Evolutionary conservation across 176 grass and related monocot genomes (phyloP).

Genomic region (Aegilops bicornis): DNA sequence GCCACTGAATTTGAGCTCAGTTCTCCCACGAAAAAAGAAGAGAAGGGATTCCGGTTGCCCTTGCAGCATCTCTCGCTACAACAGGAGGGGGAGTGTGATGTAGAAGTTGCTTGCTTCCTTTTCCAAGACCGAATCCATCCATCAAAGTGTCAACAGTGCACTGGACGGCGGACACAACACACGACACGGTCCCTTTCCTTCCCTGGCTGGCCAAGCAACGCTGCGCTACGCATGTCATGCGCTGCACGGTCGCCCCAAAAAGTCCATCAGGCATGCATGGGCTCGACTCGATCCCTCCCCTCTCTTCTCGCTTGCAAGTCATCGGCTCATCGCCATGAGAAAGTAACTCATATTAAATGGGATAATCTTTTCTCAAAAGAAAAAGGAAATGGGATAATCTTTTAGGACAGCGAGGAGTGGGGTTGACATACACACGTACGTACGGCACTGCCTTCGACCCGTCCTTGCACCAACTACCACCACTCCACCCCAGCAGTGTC

Average conservation of each 20-base stretch:
- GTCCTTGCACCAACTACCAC: neutral
- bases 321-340: neutral
- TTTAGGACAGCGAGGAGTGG: neutral
- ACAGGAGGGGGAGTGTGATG: too few relatives aligned
- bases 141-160: neutral
- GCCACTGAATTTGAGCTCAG: too few relatives aligned
- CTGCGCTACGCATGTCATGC: neutral
- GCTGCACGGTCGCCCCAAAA: neutral
- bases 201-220: neutral
- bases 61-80: too few relatives aligned
- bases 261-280: neutral
- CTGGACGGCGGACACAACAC: slow-evolving; percentile 3
- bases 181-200: neutral
- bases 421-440: neutral
- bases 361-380: too few relatives aligned
- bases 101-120: slow-evolving; percentile 22
- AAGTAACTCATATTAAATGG: too few relatives aligned
- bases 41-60: too few relatives aligned
- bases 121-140: slow-evolving; percentile 37
- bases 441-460: neutral
- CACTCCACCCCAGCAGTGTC: too few relatives aligned
- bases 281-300: neutral
- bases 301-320: neutral
- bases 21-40: too few relatives aligned
- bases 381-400: too few relatives aligned